These are phyloP conservation scores for Plasmodium gaboni DNA, from an alignment of 169 alveolate species.

Conservation along the genomic window DNA sequence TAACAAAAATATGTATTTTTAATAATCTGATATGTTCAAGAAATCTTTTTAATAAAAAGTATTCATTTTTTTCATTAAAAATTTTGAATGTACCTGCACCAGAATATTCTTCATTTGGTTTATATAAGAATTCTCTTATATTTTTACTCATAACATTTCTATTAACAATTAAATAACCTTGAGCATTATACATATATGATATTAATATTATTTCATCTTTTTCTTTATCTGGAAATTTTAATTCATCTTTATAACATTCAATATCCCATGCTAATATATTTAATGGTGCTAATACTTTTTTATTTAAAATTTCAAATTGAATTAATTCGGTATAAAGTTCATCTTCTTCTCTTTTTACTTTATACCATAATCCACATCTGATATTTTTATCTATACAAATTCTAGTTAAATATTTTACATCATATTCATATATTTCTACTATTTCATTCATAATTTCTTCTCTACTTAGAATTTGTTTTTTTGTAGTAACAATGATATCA, in stretches of 20 bases:
- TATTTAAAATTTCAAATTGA: constrained; percentile 74
- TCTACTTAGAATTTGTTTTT: constrained; percentile 77
- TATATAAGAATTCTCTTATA: constrained; percentile 95
- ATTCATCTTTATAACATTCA: constrained; percentile 97
- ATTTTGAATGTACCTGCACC: constrained; percentile 89
- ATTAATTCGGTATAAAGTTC: constrained; percentile 76
- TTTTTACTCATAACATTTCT: constrained; percentile 94
- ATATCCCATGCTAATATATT: constrained; percentile 98
- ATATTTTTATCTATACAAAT: constrained; percentile 95
- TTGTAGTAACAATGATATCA: constrained; percentile 55
- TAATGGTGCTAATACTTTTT: constrained; percentile 90
- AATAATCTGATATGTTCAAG: constrained; percentile 80
- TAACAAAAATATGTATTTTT: constrained; percentile 93
- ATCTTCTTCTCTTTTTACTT: constrained; percentile 83
- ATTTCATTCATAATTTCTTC: constrained; percentile 88
- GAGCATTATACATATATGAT: constrained; percentile 97
- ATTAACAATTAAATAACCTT: constrained; percentile 96
- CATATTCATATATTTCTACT: constrained; percentile 95
- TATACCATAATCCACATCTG: constrained; percentile 97
- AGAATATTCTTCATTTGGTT: constrained; percentile 96
- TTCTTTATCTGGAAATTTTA: constrained; percentile 98
- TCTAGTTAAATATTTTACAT: constrained; percentile 95
- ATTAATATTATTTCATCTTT: constrained; percentile 92
- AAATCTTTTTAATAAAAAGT: constrained; percentile 80
- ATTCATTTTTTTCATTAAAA: constrained; percentile 81